phyloP scores from a whole-genome alignment of 2,329 filamentous ascomycete species.

The Fusarium sororula region DNA sequence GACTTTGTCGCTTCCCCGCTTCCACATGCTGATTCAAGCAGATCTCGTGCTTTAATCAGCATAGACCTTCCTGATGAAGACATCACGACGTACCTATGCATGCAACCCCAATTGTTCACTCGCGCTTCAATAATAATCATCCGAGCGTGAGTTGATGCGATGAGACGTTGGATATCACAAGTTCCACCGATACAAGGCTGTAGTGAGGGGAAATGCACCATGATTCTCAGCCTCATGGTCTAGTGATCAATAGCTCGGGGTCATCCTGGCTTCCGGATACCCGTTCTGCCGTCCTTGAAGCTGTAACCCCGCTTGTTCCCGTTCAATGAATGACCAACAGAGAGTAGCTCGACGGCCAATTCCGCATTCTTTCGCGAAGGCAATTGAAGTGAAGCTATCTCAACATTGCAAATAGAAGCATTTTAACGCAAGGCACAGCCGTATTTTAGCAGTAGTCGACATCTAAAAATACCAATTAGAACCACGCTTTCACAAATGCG shows the following conservation, averaged over 20 bases:
- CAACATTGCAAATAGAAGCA: neutral
- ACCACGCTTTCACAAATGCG: neutral
- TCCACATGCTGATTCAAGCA: conserved; percentile 1
- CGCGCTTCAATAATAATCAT: neutral
- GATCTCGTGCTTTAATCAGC: neutral
- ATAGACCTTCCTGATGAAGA: conserved; percentile 17
- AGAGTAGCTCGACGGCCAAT: neutral
- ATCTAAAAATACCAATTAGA: conserved; percentile 3
- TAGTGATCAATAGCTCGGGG: neutral
- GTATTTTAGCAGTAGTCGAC: neutral
- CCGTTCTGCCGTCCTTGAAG: neutral
- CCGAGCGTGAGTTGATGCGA: neutral
- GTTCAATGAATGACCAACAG: too few species aligned
- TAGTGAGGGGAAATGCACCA: neutral
- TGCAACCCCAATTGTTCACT: neutral
- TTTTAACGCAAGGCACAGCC: neutral
- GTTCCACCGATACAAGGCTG: neutral
- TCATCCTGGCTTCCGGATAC: neutral
- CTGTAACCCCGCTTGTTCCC: neutral
- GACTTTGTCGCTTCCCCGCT: conserved; percentile 1
- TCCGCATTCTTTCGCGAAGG: neutral
- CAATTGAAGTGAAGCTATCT: neutral
- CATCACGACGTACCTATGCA: conserved; percentile 7
- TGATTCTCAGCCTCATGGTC: conserved; percentile 13
- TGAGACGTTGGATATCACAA: neutral